Percentiles rank a stretch among this genome's conserved stretches.
Evolutionary conservation across 495 filamentous ascomycete genomes (phyloP).

Genomic region (Elasticomyces elasticus): DNA sequence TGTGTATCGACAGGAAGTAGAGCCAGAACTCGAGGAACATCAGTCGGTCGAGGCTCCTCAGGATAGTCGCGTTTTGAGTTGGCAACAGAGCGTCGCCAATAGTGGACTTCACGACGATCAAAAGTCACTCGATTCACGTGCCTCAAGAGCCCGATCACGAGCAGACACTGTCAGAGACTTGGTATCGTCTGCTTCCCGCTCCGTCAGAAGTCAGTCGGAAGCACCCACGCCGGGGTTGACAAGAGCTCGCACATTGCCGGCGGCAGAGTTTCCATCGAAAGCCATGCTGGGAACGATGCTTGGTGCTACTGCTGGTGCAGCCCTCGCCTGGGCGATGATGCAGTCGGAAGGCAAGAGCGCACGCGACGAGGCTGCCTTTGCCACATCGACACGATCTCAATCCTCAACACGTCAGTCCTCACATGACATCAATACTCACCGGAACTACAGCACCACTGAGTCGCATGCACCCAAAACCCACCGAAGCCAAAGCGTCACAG

Average conservation of each 20-base stretch:
- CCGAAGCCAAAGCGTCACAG: conserved; percentile 14
- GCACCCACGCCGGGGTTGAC: conserved; percentile 1
- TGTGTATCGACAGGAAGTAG: conserved; percentile 36
- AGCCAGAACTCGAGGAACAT: conserved; percentile 10
- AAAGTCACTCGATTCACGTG: background rate
- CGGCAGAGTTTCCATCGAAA: conserved; percentile 38
- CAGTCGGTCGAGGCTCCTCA: conserved; percentile 7
- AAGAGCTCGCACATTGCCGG: conserved; percentile 22
- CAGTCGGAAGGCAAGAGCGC: conserved; percentile 42
- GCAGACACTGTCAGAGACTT: conserved; percentile 10
- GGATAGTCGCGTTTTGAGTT: conserved; percentile 29
- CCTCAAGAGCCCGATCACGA: conserved; percentile 9
- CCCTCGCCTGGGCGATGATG: conserved; percentile 62
- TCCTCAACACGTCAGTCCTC: background rate
- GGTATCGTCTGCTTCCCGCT: conserved; percentile 1
- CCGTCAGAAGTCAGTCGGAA: background rate
- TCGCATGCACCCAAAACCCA: conserved; percentile 6
- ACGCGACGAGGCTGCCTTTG: conserved; percentile 20
- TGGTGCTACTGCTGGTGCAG: conserved; percentile 66
- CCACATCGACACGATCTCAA: conserved; percentile 5
- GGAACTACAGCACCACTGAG: conserved; percentile 23
- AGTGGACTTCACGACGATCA: conserved; percentile 1
- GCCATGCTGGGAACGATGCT: conserved; percentile 66
- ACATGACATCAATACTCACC: conserved; percentile 19
- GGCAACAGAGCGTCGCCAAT: conserved; percentile 24